These are phyloP conservation scores for Suillus occidentalis DNA, from an alignment of 768 basidiomycete species.

Conservation along the genomic window DNA sequence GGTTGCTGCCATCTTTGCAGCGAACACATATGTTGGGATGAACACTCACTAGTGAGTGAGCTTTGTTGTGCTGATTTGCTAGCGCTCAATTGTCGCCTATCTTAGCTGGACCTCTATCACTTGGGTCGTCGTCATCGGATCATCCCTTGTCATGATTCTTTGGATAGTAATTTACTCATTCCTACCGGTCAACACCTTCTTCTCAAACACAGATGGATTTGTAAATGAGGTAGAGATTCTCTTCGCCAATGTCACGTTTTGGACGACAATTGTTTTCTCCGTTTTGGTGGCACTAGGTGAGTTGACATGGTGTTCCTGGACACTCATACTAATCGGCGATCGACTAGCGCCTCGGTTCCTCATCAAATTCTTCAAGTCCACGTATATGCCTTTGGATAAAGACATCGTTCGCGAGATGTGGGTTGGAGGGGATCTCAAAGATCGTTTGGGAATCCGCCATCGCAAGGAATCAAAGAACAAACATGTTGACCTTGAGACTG, in stretches of 20 bases:
- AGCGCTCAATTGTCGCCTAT: conserved; percentile 7
- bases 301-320: conserved; percentile 20
- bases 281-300: conserved; percentile 70
- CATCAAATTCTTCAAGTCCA: conserved; percentile 65
- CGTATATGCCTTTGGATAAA: conserved; percentile 81
- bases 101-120: conserved; percentile 80
- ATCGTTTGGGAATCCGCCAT: conserved; percentile 70
- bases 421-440: conserved; percentile 82
- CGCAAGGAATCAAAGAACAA: conserved; percentile 52
- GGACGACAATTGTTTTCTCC: conserved; percentile 74
- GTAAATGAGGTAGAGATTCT: conserved; percentile 69
- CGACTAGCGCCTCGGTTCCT: conserved; percentile 78
- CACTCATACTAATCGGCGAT: conserved; percentile 10
- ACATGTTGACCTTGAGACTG: conserved; percentile 50
- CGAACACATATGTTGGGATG: conserved; percentile 87
- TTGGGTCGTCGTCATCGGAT: conserved; percentile 79
- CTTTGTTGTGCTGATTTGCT: conserved; percentile 13
- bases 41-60: conserved; percentile 83
- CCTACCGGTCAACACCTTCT: conserved; percentile 70
- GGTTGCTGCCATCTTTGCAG: conserved; percentile 82
- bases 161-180: conserved; percentile 91
- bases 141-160: conserved; percentile 76
- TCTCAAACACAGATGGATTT: conserved; percentile 72
- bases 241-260: conserved; percentile 80
- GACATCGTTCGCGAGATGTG: conserved; percentile 93